Conservation (phyloP, 352 stramenopile species). For the Phytophthora melonis region DNA sequence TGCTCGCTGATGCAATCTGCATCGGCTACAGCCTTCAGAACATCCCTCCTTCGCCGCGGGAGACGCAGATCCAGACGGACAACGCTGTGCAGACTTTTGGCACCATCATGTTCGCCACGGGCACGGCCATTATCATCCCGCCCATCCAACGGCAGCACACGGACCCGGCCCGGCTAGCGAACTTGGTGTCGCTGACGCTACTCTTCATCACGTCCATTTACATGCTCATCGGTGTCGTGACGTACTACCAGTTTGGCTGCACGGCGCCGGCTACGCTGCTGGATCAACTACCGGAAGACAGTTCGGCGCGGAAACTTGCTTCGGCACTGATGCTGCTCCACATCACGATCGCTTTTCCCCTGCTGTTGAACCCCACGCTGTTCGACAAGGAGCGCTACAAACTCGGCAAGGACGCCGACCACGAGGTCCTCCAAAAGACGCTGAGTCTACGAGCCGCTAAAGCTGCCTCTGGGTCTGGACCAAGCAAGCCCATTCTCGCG, state of each 20-base stretch:
- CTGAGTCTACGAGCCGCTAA: constrained; percentile 47
- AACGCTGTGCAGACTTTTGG: constrained; percentile 64
- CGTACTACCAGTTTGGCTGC: constrained; percentile 80
- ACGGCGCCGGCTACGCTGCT: constrained; percentile 67
- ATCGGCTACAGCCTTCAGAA: constrained; percentile 57
- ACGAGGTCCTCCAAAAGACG: constrained; percentile 63
- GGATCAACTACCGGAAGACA: constrained; percentile 56
- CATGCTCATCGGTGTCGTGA: constrained; percentile 70
- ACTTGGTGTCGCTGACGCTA: constrained; percentile 70
- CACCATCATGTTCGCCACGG: constrained; percentile 78
- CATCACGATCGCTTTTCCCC: constrained; percentile 68
- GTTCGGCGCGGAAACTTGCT: constrained; percentile 42
- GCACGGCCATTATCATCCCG: constrained; percentile 72
- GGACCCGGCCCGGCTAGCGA: constrained; percentile 56
- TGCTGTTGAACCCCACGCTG: constrained; percentile 70
- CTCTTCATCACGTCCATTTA: constrained; percentile 81
- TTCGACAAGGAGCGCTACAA: constrained; percentile 73
- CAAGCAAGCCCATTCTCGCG: constrained; percentile 54
- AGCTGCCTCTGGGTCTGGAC: constrained; percentile 16
- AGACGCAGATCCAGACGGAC: constrained; percentile 59
- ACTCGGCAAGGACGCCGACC: constrained; percentile 67
- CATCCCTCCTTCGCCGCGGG: constrained; percentile 49
- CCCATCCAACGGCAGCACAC: constrained; percentile 70
- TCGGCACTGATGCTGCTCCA: constrained; percentile 64
- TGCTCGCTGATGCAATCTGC: constrained; percentile 64